phyloP scores from a whole-genome alignment of 1,284 basidiomycete species.

The Mrakiaceae sp. region DNA sequence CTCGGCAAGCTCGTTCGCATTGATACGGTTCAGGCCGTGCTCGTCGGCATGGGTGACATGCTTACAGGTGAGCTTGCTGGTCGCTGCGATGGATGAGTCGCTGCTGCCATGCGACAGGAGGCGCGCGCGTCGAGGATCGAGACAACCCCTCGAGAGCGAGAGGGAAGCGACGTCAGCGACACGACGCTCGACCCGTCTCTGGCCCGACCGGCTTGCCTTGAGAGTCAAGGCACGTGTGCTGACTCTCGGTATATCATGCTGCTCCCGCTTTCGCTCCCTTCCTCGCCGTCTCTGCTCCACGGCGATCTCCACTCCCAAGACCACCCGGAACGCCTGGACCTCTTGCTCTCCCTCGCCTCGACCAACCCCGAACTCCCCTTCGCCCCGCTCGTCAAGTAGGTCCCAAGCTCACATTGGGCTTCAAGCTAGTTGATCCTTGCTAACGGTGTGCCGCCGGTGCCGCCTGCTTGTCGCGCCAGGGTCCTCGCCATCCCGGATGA shows the following conservation, averaged over 20 bases:
- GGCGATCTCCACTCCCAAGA: no score
- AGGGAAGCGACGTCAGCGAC: background rate
- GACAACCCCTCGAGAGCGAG: no score
- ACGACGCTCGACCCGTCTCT: slow-evolving; percentile 28
- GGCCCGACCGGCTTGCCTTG: background rate
- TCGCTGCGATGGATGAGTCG: slow-evolving; percentile 5
- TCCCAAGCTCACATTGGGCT: background rate
- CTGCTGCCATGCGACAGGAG: background rate
- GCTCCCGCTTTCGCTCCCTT: background rate
- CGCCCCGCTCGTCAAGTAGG: slow-evolving; percentile 65
- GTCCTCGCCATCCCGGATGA: slow-evolving; percentile 79
- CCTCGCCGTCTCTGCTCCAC: background rate
- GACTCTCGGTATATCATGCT: no score
- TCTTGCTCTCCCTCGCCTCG: slow-evolving; percentile 34
- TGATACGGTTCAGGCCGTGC: slow-evolving; percentile 87
- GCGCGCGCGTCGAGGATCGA: no score
- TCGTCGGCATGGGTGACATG: slow-evolving; percentile 85
- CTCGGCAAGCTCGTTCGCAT: slow-evolving; percentile 85
- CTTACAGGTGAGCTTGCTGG: slow-evolving; percentile 47
- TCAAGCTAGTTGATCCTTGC: background rate
- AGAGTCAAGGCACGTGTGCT: no score
- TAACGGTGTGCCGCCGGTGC: slow-evolving; percentile 13
- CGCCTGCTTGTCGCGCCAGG: slow-evolving; percentile 36
- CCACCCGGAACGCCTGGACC: slow-evolving; percentile 17
- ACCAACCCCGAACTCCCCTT: slow-evolving; percentile 71